Evolutionary conservation across 2,329 filamentous ascomycete genomes (phyloP).

Genomic region (Aspergillus felis): DNA sequence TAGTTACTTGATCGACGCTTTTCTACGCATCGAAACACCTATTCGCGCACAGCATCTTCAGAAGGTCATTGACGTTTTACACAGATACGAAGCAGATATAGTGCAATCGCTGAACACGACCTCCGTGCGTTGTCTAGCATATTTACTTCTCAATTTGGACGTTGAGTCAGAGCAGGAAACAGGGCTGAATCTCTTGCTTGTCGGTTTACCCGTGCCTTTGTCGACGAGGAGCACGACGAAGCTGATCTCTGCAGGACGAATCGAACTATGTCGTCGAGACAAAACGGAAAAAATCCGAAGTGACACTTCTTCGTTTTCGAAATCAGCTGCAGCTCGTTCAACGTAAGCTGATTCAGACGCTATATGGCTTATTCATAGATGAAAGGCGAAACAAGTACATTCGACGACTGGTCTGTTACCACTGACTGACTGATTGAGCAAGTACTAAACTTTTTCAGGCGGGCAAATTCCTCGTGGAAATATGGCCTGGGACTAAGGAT

Average conservation of each 20-base stretch:
- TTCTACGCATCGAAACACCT: not conserved
- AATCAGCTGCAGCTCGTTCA: not conserved
- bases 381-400: not conserved
- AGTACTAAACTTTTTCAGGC: not conserved
- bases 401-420: constrained; percentile 17
- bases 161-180: constrained; percentile 2
- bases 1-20: not conserved
- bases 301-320: not conserved
- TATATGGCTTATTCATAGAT: constrained; percentile 9
- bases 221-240: too few species aligned
- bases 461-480: constrained; percentile 22
- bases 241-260: constrained; percentile 13
- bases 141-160: constrained; percentile 12
- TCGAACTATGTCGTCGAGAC: not conserved
- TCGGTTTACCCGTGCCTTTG: constrained; percentile 1
- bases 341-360: not conserved
- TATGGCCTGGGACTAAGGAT: constrained; percentile 11
- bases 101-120: constrained; percentile 3
- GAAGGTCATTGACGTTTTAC: not conserved
- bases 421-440: not conserved
- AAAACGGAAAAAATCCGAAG: not conserved
- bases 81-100: not conserved
- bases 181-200: constrained; percentile 17
- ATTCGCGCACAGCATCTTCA: not conserved
- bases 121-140: constrained; percentile 11